Conservation (phyloP, 768 basidiomycete species). For the Boletus pseudopeckii region DNA sequence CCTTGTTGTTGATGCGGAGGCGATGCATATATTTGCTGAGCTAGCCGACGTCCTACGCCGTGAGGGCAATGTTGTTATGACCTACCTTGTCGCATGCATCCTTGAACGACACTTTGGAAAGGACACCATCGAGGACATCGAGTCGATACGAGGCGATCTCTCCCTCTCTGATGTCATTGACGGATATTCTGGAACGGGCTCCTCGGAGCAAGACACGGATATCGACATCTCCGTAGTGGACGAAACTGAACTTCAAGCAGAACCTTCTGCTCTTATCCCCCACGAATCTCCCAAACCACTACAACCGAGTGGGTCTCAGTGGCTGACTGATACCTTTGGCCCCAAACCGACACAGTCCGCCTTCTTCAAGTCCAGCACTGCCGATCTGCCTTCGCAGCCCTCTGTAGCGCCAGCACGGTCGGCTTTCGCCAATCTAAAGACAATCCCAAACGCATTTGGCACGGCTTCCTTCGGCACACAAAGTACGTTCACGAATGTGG, state of each 20-base stretch:
- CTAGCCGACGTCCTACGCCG: conserved; percentile 61
- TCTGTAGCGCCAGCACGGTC: conserved; percentile 16
- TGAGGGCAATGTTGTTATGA: conserved; percentile 64
- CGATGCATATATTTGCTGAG: conserved; percentile 61
- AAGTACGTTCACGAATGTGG: conserved; percentile 1
- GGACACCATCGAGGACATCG: conserved; percentile 75
- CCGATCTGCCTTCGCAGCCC: conserved; percentile 14
- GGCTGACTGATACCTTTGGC: conserved; percentile 33
- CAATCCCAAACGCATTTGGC: conserved; percentile 35
- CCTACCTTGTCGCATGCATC: conserved; percentile 87
- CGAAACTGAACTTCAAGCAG: conserved; percentile 18
- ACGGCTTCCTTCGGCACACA: conserved; percentile 19
- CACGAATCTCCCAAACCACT: conserved; percentile 6
- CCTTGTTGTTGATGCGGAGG: conserved; percentile 59
- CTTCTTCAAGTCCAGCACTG: conserved; percentile 12
- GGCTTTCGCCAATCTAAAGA: conserved; percentile 35
- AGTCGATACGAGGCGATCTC: conserved; percentile 56
- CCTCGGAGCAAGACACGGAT: conserved; percentile 27
- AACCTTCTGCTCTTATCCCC: not conserved
- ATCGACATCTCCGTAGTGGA: conserved; percentile 23
- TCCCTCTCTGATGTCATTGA: conserved; percentile 66
- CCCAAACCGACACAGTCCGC: conserved; percentile 24
- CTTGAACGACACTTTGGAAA: conserved; percentile 83
- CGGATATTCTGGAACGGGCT: conserved; percentile 39
- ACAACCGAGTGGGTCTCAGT: conserved; percentile 32